These are phyloP conservation scores for Daldinia eschscholtzii DNA, from an alignment of 2,329 filamentous ascomycete genomes.

Conservation along the genomic window DNA sequence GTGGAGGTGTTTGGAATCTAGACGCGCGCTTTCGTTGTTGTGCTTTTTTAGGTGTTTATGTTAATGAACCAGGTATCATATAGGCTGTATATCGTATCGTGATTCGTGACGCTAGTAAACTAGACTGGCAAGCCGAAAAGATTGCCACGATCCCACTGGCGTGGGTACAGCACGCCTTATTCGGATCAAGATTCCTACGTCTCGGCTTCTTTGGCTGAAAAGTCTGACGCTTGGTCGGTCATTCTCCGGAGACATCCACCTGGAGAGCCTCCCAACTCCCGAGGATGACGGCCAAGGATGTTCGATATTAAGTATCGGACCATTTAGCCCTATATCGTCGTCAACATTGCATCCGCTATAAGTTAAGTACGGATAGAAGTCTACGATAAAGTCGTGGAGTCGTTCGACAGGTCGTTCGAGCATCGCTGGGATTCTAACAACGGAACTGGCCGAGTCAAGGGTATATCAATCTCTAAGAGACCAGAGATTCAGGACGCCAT, in stretches of 20 bases:
- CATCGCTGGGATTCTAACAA: constrained; percentile 20
- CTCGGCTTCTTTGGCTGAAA: constrained; percentile 32
- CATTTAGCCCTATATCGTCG: constrained; percentile 46
- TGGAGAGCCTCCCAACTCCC: constrained; percentile 42
- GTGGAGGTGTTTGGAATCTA: constrained; percentile 22
- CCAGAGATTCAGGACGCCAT: constrained; percentile 12
- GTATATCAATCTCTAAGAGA: constrained; percentile 34
- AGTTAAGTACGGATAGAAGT: constrained; percentile 41
- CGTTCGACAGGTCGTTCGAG: constrained; percentile 47
- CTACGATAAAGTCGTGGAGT: constrained; percentile 36
- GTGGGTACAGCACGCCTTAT: constrained; percentile 10
- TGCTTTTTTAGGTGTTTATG: constrained; percentile 46
- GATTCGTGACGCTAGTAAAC: constrained; percentile 29
- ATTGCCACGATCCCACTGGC: constrained; percentile 26
- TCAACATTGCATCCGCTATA: constrained; percentile 42
- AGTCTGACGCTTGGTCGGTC: constrained; percentile 32
- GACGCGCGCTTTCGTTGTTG: constrained; percentile 36
- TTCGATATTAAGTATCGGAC: constrained; percentile 49
- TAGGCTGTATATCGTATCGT: constrained; percentile 48
- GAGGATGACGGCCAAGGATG: constrained; percentile 42
- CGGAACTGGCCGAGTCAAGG: constrained; percentile 33
- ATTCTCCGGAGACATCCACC: constrained; percentile 32
- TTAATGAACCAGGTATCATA: constrained; percentile 40
- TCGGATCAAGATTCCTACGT: constrained; percentile 40
- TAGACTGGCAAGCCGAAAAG: constrained; percentile 37